These are phyloP conservation scores for Patellifolia procumbens DNA, from an alignment of 179 eudicot genomes.

Conservation along the genomic window DNA sequence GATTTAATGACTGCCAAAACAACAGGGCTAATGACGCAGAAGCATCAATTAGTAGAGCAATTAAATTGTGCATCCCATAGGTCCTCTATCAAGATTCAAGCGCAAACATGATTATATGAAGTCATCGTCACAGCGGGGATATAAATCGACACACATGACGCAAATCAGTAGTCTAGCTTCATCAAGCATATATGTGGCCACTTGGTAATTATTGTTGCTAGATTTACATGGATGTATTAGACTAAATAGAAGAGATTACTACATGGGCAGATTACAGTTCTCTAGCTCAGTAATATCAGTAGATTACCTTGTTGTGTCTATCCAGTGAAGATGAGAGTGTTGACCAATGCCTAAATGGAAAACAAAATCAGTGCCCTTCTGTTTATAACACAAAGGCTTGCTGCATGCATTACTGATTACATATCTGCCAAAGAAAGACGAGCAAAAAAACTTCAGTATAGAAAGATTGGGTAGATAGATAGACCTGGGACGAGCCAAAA, in stretches of 20 bases:
- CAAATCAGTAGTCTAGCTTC: neutral
- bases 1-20: neutral
- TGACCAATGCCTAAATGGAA: slow-evolving; percentile 60
- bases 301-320: slow-evolving; percentile 69
- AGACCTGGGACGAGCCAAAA: neutral
- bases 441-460: neutral
- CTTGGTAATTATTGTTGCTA: neutral
- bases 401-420: slow-evolving; percentile 91
- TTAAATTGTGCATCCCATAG: neutral
- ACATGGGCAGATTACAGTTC: neutral
- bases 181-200: neutral
- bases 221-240: neutral
- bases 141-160: neutral
- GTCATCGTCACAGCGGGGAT: neutral
- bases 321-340: slow-evolving; percentile 91
- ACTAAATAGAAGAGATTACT: neutral
- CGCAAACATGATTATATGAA: neutral
- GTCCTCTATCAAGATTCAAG: neutral
- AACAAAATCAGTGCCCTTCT: slow-evolving; percentile 72
- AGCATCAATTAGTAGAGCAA: neutral
- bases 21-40: neutral
- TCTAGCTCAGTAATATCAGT: neutral
- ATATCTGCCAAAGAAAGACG: slow-evolving; percentile 48
- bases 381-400: slow-evolving; percentile 72
- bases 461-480: neutral